These are phyloP conservation scores for Vigna nakashimae DNA, from an alignment of 306 rosid genomes.

Conservation along the genomic window DNA sequence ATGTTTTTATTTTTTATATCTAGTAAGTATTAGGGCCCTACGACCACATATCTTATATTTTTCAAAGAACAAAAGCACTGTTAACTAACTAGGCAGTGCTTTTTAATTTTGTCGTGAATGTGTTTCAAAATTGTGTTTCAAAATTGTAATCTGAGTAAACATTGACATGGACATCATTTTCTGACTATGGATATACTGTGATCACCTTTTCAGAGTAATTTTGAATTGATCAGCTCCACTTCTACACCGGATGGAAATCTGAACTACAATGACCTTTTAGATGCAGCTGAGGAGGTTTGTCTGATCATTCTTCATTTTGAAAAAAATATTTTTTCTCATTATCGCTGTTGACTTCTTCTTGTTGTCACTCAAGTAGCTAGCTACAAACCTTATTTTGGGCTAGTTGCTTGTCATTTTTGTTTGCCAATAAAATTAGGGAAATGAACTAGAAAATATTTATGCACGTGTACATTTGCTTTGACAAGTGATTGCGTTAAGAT, in stretches of 20 bases:
- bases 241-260: slow-evolving; percentile 86
- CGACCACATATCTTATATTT: neutral
- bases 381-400: neutral
- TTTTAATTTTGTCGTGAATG: slow-evolving; percentile 11
- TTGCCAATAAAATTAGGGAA: neutral
- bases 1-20: neutral
- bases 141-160: slow-evolving; percentile 18
- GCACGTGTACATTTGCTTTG: slow-evolving; percentile 21
- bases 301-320: slow-evolving; percentile 4
- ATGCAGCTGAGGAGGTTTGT: slow-evolving; percentile 62
- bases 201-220: slow-evolving; percentile 59
- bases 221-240: slow-evolving; percentile 64
- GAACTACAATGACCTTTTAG: slow-evolving; percentile 64
- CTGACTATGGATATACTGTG: slow-evolving; percentile 23
- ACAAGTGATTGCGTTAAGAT: neutral
- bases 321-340: neutral
- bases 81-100: neutral
- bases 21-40: neutral
- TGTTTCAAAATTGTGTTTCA: slow-evolving; percentile 20
- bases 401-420: slow-evolving; percentile 18
- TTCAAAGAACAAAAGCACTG: neutral
- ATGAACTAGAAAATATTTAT: neutral
- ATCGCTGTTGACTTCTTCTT: slow-evolving; percentile 21
- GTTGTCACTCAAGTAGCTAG: slow-evolving; percentile 1
- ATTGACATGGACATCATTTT: slow-evolving; percentile 16